phyloP scores from a whole-genome alignment of 2,329 filamentous ascomycete genomes.

The Sarocladiaceae sp. region DNA sequence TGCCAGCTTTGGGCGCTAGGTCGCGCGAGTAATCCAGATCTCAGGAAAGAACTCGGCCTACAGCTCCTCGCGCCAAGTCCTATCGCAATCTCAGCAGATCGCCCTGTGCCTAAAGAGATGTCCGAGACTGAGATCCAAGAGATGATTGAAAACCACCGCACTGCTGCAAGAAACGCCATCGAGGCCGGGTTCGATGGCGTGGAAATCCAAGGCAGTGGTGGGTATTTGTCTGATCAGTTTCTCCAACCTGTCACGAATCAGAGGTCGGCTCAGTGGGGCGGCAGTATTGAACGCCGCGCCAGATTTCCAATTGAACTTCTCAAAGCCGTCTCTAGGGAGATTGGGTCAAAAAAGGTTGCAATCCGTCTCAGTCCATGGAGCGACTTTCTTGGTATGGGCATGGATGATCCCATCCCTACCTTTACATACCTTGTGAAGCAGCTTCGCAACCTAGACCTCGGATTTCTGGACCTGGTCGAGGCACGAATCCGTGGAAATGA shows the following conservation, averaged over 20 bases:
- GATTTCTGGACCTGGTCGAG: constrained; percentile 56
- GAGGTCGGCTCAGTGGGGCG: constrained; percentile 46
- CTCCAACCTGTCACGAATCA: constrained; percentile 44
- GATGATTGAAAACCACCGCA: constrained; percentile 55
- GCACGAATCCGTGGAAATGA: constrained; percentile 33
- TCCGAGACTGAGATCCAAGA: constrained; percentile 59
- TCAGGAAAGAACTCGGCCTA: constrained; percentile 1
- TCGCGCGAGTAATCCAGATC: constrained; percentile 33
- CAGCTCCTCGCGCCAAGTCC: constrained; percentile 10
- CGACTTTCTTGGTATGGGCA: constrained; percentile 55
- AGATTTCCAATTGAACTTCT: constrained; percentile 42
- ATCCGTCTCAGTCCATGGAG: constrained; percentile 53
- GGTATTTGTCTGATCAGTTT: constrained; percentile 58
- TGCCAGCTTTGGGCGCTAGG: constrained; percentile 60
- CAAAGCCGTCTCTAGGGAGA: constrained; percentile 28
- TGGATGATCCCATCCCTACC: constrained; percentile 48
- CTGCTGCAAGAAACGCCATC: constrained; percentile 48
- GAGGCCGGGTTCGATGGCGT: constrained; percentile 66
- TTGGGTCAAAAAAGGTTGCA: constrained; percentile 42
- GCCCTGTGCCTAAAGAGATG: constrained; percentile 57
- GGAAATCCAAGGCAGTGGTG: constrained; percentile 50
- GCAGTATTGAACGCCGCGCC: constrained; percentile 43
- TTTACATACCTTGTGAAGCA: constrained; percentile 51
- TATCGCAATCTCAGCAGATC: constrained; percentile 42
- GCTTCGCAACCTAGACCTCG: constrained; percentile 48